Percentiles rank a stretch among this genome's conserved stretches.
Evolutionary conservation across 345 rosid genomes (phyloP).

Genomic region (Eucalyptus coolabah): DNA sequence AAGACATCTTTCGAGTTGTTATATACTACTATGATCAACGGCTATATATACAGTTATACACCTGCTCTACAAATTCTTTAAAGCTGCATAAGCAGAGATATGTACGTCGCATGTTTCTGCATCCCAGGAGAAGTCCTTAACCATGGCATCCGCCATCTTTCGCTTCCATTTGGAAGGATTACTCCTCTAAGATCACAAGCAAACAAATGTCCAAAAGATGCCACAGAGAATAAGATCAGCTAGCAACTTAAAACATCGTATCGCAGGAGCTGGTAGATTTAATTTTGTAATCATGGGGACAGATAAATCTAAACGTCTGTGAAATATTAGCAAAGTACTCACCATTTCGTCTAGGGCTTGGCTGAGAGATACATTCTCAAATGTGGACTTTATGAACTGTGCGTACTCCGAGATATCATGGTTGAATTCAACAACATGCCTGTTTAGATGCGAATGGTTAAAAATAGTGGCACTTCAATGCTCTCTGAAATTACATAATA

Average conservation of each 20-base stretch:
- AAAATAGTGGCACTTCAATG: neutral
- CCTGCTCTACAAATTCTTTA: slow-evolving; percentile 28
- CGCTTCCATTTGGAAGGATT: slow-evolving; percentile 31
- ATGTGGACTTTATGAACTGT: slow-evolving; percentile 27
- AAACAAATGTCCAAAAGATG: neutral
- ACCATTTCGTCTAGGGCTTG: slow-evolving; percentile 59
- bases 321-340: slow-evolving; percentile 4
- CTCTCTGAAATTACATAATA: neutral
- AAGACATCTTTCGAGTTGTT: neutral
- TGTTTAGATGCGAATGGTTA: neutral
- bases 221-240: neutral
- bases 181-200: slow-evolving; percentile 14
- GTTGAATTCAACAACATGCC: slow-evolving; percentile 16
- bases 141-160: slow-evolving; percentile 42
- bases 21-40: neutral
- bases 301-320: neutral
- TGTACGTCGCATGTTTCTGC: slow-evolving; percentile 48
- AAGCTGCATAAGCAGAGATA: slow-evolving; percentile 42
- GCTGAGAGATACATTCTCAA: slow-evolving; percentile 31
- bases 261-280: neutral
- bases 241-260: neutral
- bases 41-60: neutral
- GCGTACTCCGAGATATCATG: slow-evolving; percentile 15
- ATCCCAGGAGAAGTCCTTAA: slow-evolving; percentile 55
- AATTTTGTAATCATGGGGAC: neutral